phyloP scores from a whole-genome alignment of 2,329 filamentous ascomycete genomes.

The Aspergillus sclerotialis region DNA sequence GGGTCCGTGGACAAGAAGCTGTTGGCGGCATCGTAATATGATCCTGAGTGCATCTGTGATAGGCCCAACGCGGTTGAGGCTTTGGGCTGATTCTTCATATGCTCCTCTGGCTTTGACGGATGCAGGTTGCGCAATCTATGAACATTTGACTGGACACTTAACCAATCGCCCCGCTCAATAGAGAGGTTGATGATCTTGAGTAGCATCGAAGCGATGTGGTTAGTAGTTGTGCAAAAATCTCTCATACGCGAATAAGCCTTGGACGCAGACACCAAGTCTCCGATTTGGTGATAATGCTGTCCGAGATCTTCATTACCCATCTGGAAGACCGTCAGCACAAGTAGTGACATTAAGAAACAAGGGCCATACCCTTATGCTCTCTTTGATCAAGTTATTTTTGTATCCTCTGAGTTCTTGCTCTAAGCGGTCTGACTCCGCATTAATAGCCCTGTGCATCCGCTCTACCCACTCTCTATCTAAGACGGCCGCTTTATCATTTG shows the following conservation, averaged over 20 bases:
- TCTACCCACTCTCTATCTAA: conserved; percentile 72
- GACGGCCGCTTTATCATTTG: conserved; percentile 59
- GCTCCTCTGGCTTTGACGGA: conserved; percentile 52
- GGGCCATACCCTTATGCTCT: conserved; percentile 74
- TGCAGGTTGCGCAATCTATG: conserved; percentile 48
- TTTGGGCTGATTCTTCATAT: conserved; percentile 55
- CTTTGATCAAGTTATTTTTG: conserved; percentile 95
- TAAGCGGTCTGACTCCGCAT: conserved; percentile 64
- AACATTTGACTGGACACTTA: conserved; percentile 57
- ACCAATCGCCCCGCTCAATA: conserved; percentile 72
- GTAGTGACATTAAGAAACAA: neutral
- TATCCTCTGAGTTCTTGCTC: conserved; percentile 84
- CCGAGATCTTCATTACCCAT: conserved; percentile 94
- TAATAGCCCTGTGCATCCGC: conserved; percentile 58
- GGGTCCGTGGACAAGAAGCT: conserved; percentile 62
- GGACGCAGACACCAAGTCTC: conserved; percentile 63
- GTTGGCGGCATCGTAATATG: conserved; percentile 62
- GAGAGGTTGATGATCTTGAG: conserved; percentile 70
- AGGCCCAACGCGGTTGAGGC: conserved; percentile 57
- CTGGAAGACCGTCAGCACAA: conserved; percentile 38
- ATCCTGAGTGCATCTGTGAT: conserved; percentile 49
- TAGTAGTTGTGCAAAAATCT: conserved; percentile 75
- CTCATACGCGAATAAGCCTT: conserved; percentile 83
- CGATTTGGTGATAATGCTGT: conserved; percentile 70
- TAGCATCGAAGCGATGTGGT: conserved; percentile 76